Conservation (phyloP, 768 basidiomycete species). For the Antrodiella citrinella region DNA sequence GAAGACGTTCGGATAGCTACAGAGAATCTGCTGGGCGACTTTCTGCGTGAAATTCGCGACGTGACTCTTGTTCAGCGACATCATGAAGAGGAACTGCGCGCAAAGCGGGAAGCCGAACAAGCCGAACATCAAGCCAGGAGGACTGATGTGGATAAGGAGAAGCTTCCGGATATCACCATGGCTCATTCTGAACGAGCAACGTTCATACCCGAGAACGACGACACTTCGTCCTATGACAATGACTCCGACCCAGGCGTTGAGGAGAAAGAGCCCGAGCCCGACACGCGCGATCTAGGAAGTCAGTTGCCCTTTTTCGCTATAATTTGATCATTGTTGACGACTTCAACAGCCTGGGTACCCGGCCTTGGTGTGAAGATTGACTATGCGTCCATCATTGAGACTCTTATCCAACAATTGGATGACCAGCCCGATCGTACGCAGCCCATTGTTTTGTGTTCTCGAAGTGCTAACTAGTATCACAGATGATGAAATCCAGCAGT, state of each 20-base stretch:
- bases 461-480: neutral
- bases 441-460: neutral
- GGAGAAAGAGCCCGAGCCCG: constrained; percentile 37
- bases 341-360: constrained; percentile 76
- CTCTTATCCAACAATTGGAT: constrained; percentile 80
- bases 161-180: constrained; percentile 49
- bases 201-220: constrained; percentile 47
- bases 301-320: constrained; percentile 10
- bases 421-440: constrained; percentile 57
- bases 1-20: constrained; percentile 90
- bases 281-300: constrained; percentile 63
- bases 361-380: constrained; percentile 92
- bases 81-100: constrained; percentile 45
- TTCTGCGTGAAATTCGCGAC: constrained; percentile 84
- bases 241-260: constrained; percentile 14
- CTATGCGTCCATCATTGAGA: constrained; percentile 88
- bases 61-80: constrained; percentile 69
- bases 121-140: constrained; percentile 34
- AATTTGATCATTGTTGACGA: constrained; percentile 3
- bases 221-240: constrained; percentile 14
- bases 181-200: constrained; percentile 48
- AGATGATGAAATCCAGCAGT: constrained; percentile 95
- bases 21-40: constrained; percentile 81
- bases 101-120: constrained; percentile 30
- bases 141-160: constrained; percentile 36